phyloP scores from a whole-genome alignment of 2,329 filamentous ascomycete genomes.

The Tolypocladium amazonense region DNA sequence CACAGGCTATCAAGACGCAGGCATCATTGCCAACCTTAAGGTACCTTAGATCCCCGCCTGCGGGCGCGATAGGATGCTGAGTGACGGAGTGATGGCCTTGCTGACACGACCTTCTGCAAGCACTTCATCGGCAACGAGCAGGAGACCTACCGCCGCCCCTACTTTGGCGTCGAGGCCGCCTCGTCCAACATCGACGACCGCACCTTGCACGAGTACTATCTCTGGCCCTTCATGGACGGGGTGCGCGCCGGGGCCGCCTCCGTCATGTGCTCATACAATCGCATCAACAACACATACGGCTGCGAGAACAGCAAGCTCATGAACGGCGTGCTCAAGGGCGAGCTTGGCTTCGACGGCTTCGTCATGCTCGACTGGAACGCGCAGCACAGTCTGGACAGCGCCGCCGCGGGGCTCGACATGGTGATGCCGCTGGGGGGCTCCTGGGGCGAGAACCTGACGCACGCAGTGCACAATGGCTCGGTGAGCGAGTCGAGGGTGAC shows the following conservation, averaged over 20 bases:
- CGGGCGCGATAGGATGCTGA: neutral
- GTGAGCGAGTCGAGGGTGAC: constrained; percentile 59
- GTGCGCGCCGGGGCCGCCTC: constrained; percentile 44
- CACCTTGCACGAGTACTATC: constrained; percentile 54
- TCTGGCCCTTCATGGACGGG: constrained; percentile 56
- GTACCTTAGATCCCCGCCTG: constrained; percentile 12
- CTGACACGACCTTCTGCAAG: constrained; percentile 11
- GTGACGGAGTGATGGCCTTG: neutral
- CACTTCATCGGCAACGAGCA: constrained; percentile 54
- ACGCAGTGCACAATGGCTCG: constrained; percentile 68
- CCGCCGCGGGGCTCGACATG: constrained; percentile 56
- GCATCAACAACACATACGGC: constrained; percentile 61
- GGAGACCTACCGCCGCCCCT: constrained; percentile 34
- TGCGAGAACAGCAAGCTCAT: constrained; percentile 62
- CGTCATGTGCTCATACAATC: constrained; percentile 61
- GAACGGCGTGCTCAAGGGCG: constrained; percentile 56
- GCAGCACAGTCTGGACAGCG: constrained; percentile 47
- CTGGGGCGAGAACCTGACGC: constrained; percentile 57
- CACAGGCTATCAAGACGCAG: constrained; percentile 64
- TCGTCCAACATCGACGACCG: constrained; percentile 56
- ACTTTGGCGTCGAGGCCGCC: constrained; percentile 36
- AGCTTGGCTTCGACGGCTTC: constrained; percentile 57
- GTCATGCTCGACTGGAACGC: constrained; percentile 61
- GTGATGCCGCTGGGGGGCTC: constrained; percentile 48
- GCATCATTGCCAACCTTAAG: constrained; percentile 69